phyloP scores from a whole-genome alignment of 108 stramenopile genomes.

The Discostella stelligeroides region DNA sequence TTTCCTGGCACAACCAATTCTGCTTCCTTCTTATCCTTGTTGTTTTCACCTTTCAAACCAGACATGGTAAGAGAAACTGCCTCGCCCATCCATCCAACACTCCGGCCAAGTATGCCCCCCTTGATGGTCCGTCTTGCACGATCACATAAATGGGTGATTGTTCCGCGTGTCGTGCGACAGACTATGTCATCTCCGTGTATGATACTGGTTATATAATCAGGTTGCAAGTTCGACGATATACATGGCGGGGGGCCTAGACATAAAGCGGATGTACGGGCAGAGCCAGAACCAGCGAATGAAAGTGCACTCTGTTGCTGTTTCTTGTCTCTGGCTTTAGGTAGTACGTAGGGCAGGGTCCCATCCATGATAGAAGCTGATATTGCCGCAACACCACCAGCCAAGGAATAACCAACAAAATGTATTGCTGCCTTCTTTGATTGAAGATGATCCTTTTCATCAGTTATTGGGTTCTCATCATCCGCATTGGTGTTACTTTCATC shows the following conservation, averaged over 20 bases:
- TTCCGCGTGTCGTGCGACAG: conserved; percentile 60
- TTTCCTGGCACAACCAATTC: conserved; percentile 71
- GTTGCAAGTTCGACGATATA: conserved; percentile 69
- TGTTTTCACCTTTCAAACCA: conserved; percentile 62
- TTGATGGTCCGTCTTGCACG: conserved; percentile 54
- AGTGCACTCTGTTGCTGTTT: conserved; percentile 7
- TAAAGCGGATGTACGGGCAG: conserved; percentile 69
- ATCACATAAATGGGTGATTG: conserved; percentile 57
- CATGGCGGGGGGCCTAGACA: conserved; percentile 82
- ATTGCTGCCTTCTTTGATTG: conserved; percentile 49
- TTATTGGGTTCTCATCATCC: background rate
- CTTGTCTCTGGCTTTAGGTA: conserved; percentile 9
- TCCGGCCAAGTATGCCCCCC: conserved; percentile 51
- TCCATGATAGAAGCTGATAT: conserved; percentile 76
- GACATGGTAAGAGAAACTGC: conserved; percentile 73
- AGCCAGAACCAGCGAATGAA: conserved; percentile 52
- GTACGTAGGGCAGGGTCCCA: conserved; percentile 64
- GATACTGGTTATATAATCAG: conserved; percentile 71
- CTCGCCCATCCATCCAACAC: conserved; percentile 75
- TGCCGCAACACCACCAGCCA: conserved; percentile 77
- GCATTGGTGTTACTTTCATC: conserved; percentile 1
- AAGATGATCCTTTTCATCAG: too few relatives aligned
- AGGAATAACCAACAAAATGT: conserved; percentile 82
- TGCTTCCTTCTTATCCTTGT: conserved; percentile 67
- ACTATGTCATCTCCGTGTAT: conserved; percentile 86